phyloP scores from a whole-genome alignment of 495 filamentous ascomycete species.

The Xylaria flabelliformis region DNA sequence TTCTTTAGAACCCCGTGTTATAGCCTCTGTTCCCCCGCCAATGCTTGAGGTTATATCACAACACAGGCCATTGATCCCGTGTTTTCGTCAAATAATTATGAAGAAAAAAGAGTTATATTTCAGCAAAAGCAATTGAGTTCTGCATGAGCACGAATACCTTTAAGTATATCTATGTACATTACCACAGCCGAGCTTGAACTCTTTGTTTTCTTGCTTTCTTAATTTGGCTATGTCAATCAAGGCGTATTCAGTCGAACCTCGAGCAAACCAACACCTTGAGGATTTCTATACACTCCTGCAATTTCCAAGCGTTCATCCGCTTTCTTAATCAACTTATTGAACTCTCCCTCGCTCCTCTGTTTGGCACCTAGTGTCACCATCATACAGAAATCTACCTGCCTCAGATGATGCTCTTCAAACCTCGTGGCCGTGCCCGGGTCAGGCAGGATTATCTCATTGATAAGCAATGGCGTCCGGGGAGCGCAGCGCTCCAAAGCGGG shows the following conservation, averaged over 20 bases:
- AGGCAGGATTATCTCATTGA: constrained; percentile 41
- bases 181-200: neutral
- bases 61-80: neutral
- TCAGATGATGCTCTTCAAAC: constrained; percentile 25
- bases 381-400: constrained; percentile 41
- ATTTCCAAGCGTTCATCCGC: constrained; percentile 21
- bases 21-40: neutral
- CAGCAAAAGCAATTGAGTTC: neutral
- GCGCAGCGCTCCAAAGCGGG: constrained; percentile 36
- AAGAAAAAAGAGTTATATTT: neutral
- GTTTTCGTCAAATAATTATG: neutral
- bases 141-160: neutral
- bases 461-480: constrained; percentile 38
- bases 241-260: constrained; percentile 9
- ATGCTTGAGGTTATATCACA: neutral
- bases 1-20: neutral
- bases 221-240: neutral
- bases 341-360: constrained; percentile 40
- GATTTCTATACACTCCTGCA: constrained; percentile 7
- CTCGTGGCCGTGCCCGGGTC: constrained; percentile 25
- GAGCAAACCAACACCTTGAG: constrained; percentile 21
- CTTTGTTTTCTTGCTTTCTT: neutral
- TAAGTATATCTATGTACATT: neutral
- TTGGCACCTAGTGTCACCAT: constrained; percentile 37
- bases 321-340: constrained; percentile 32